phyloP scores from a whole-genome alignment of 2,329 filamentous ascomycete species.

The Clonostachys rhizophaga region DNA sequence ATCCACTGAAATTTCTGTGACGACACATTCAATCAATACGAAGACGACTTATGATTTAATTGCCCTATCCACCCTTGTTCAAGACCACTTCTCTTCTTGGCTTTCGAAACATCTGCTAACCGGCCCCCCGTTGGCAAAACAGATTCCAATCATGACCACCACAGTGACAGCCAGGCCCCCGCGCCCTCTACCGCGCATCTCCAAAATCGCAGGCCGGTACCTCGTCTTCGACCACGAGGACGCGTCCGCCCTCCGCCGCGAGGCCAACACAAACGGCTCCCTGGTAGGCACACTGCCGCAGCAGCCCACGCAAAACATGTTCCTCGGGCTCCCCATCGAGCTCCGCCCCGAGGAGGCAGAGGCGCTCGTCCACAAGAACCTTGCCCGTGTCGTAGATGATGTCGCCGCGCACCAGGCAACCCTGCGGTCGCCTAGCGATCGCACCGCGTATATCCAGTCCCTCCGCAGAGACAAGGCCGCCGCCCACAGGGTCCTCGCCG shows the following conservation, averaged over 20 bases:
- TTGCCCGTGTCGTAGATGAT: conserved; percentile 80
- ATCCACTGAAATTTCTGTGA: conserved; percentile 51
- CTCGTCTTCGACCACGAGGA: conserved; percentile 84
- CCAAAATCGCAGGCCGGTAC: conserved; percentile 73
- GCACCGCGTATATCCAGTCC: conserved; percentile 60
- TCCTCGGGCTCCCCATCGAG: conserved; percentile 83
- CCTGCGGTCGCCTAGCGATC: conserved; percentile 51
- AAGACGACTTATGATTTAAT: conserved; percentile 36
- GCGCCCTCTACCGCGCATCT: conserved; percentile 63
- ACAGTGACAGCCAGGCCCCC: conserved; percentile 2
- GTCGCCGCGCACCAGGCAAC: conserved; percentile 61
- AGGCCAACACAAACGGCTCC: conserved; percentile 80
- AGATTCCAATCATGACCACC: conserved; percentile 3
- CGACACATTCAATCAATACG: conserved; percentile 35
- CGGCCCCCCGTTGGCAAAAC: no score
- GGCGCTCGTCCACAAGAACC: conserved; percentile 70
- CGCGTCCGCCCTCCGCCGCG: conserved; percentile 71
- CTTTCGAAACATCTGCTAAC: no score
- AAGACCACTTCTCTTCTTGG: not conserved
- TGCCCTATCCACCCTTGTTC: conserved; percentile 1
- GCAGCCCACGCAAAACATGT: conserved; percentile 91
- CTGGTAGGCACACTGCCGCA: conserved; percentile 86
- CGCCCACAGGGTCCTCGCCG: conserved; percentile 31
- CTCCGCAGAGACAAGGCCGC: conserved; percentile 36
- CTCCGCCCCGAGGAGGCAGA: conserved; percentile 87